phyloP scores from a whole-genome alignment of 306 rosid genomes.

The Geum urbanum region DNA sequence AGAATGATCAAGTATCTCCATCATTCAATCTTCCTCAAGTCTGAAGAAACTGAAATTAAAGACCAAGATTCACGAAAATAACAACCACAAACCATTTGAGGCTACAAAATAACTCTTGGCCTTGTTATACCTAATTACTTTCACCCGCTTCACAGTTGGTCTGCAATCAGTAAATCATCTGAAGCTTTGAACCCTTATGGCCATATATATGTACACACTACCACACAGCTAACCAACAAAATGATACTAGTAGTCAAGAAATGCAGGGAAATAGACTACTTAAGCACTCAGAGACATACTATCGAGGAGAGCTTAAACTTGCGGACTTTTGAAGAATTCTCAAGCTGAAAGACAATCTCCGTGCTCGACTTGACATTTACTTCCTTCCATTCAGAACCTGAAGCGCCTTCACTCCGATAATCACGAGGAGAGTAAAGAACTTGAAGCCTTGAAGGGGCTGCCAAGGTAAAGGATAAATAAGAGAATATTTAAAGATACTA shows the following conservation, averaged over 20 bases:
- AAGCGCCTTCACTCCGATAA: constrained; percentile 65
- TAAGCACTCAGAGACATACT: constrained; percentile 67
- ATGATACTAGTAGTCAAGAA: neutral
- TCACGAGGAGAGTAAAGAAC: constrained; percentile 65
- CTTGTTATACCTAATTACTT: neutral
- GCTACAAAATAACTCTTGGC: neutral
- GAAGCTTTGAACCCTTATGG: neutral
- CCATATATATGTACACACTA: constrained; percentile 10
- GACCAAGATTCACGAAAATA: neutral
- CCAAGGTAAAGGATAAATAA: constrained; percentile 24
- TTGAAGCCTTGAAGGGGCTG: constrained; percentile 83
- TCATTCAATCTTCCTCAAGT: neutral
- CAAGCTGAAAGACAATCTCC: constrained; percentile 67
- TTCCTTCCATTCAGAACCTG: constrained; percentile 66
- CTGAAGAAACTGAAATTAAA: too few species aligned
- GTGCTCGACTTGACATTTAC: constrained; percentile 68
- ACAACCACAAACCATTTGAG: neutral
- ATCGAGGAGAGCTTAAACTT: constrained; percentile 76
- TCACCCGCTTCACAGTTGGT: neutral
- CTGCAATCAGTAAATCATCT: neutral
- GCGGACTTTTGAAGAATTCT: constrained; percentile 46
- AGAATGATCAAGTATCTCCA: too few species aligned
- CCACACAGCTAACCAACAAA: neutral
- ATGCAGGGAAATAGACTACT: neutral
- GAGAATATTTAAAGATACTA: neutral